phyloP scores from a whole-genome alignment of 768 basidiomycete genomes.

The Termitomyces sp. region DNA sequence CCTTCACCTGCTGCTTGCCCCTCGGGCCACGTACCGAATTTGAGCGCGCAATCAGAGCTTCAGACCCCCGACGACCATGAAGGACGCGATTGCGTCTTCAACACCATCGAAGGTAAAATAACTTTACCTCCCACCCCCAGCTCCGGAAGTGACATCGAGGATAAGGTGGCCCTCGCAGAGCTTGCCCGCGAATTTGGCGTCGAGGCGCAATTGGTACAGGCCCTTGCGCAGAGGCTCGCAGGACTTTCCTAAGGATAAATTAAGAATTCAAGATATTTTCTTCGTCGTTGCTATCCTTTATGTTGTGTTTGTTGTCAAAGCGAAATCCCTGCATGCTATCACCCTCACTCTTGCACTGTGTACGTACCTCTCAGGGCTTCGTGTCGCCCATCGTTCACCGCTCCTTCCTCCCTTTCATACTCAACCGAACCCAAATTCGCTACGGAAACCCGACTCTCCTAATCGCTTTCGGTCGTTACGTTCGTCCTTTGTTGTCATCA shows the following conservation, averaged over 20 bases:
- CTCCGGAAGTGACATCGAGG: slow-evolving; percentile 11
- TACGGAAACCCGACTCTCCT: slow-evolving; percentile 14
- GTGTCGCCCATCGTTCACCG: neutral
- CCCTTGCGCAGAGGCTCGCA: slow-evolving; percentile 58
- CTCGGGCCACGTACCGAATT: slow-evolving; percentile 14
- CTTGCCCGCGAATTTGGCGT: slow-evolving; percentile 79
- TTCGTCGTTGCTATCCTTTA: slow-evolving; percentile 9
- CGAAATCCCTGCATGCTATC: slow-evolving; percentile 9
- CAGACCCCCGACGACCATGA: slow-evolving; percentile 24
- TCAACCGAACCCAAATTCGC: slow-evolving; percentile 6
- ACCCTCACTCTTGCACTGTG: slow-evolving; percentile 1
- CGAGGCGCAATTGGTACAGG: slow-evolving; percentile 63
- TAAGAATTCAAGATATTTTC: neutral
- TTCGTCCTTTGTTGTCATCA: slow-evolving; percentile 8
- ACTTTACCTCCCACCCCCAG: slow-evolving; percentile 11
- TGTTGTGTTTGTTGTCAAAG: slow-evolving; percentile 7
- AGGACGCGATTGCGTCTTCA: slow-evolving; percentile 10
- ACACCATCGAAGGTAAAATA: slow-evolving; percentile 7
- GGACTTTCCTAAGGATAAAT: slow-evolving; percentile 15
- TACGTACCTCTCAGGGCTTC: neutral
- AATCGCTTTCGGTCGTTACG: slow-evolving; percentile 9
- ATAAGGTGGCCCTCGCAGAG: slow-evolving; percentile 37
- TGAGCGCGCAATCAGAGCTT: slow-evolving; percentile 19
- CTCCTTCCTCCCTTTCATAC: slow-evolving; percentile 1
- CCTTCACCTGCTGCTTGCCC: slow-evolving; percentile 7